A percentile compares a stretch with the other conserved stretches of the same genome.
phyloP scores from a whole-genome alignment of 331 rosid species.

The Quercus lobata region DNA sequence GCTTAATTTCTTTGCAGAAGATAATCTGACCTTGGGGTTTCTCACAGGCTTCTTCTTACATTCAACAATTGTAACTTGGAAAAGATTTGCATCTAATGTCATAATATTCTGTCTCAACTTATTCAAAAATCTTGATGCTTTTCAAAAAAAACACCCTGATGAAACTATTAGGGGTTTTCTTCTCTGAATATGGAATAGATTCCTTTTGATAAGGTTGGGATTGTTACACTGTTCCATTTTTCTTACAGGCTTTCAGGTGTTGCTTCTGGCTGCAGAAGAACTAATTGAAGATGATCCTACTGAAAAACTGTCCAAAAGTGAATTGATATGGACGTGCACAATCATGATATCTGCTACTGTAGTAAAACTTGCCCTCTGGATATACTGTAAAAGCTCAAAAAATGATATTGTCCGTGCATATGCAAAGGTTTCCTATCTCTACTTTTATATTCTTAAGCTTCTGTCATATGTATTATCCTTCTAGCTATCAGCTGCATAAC shows the following conservation, averaged over 20 bases:
- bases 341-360: conserved; percentile 50
- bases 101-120: not conserved
- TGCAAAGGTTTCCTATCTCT: conserved; percentile 48
- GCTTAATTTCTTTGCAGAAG: not conserved
- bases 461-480: not conserved
- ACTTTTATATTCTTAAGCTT: not conserved
- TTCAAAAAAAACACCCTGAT: not conserved
- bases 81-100: not conserved
- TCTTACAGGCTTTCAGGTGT: conserved; percentile 79
- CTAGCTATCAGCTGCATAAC: conserved; percentile 1
- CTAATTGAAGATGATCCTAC: conserved; percentile 39
- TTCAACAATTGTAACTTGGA: not conserved
- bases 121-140: not conserved
- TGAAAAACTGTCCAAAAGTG: conserved; percentile 43
- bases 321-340: conserved; percentile 42
- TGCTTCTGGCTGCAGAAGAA: conserved; percentile 64
- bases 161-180: not conserved
- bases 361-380: conserved; percentile 69
- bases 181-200: not conserved
- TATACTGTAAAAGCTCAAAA: conserved; percentile 80
- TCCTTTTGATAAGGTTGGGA: not conserved
- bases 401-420: conserved; percentile 84
- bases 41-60: not conserved
- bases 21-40: not conserved
- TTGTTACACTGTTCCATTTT: not conserved